Evolutionary conservation across 2,329 filamentous ascomycete genomes (phyloP), one percentile per base, ranked within the genome.

Genomic region (Nigrograna mackinnonii): DNA sequence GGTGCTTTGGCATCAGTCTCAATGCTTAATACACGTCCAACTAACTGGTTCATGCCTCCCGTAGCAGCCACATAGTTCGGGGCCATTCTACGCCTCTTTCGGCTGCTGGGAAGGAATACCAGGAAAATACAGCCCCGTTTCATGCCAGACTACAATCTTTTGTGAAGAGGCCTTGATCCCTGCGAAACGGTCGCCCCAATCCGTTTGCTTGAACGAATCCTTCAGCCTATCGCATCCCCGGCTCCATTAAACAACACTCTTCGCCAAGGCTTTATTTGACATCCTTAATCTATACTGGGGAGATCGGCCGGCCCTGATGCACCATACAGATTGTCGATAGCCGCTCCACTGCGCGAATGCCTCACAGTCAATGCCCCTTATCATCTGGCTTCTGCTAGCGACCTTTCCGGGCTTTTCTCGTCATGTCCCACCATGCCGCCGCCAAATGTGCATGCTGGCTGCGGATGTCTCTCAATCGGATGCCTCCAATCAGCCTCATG

Each of bases 251-350:
- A 31, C 38, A 30, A 33, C 39, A 26, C 44, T 16, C 36, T 28
- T 17, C 22, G 54, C 58, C 55, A 58, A 59, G 52, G 32, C 46
- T 32, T n/a, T 40, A 31, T 48, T 35, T 43, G 36, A 28, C 32
- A 45, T 22, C 38, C 42, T 55, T 59, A 60, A 64, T 64, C 45
- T 57, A 55, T 40, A 42, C 38, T 40, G 39, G 41, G 36, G 38
- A 46, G 55, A 61, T 60, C 54, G 45, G 47, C 53, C 41, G 13
- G n/a, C 22, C 33, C 45, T 41, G 43, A 46, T 39, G 44, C 45
- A 43, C 39, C 41, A 50, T 36, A 50, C 44, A 52, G 36, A 53
- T 50, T 54, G 44, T 43, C 40, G 33, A 46, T 40, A 43, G 39
- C 40, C 40, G 46, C 53, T 40, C 39, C 37, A 21, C 35, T 44